These are phyloP conservation scores for Boletus rufocinnamomeus DNA, from an alignment of 768 basidiomycete genomes.

Conservation along the genomic window DNA sequence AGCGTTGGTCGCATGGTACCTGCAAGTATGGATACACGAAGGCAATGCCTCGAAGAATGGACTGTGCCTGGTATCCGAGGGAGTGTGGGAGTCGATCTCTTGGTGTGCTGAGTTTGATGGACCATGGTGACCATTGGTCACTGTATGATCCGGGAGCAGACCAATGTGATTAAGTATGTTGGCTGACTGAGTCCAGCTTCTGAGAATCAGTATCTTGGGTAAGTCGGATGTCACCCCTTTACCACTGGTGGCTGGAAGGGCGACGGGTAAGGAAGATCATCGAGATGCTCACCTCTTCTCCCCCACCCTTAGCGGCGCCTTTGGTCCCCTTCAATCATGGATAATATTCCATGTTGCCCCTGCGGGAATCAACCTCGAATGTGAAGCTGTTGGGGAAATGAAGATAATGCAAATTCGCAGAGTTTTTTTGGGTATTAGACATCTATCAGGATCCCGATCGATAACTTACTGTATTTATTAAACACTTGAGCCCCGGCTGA, in stretches of 20 bases:
- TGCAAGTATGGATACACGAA: no score
- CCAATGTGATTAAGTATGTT: not conserved
- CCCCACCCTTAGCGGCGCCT: not conserved
- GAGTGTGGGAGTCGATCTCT: not conserved
- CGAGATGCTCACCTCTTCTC: not conserved
- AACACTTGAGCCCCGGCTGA: not conserved
- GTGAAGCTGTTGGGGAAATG: not conserved
- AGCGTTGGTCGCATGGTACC: no score
- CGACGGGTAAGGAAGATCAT: not conserved
- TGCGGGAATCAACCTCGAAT: not conserved
- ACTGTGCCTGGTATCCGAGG: not conserved
- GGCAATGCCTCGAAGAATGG: not conserved
- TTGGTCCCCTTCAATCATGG: not conserved
- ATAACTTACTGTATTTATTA: not conserved
- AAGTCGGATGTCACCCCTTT: not conserved
- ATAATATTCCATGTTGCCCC: not conserved
- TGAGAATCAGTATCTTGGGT: not conserved
- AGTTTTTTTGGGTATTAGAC: conserved; percentile 1
- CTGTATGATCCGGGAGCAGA: not conserved
- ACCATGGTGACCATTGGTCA: not conserved
- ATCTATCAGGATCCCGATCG: conserved; percentile 3
- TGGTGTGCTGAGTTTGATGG: not conserved
- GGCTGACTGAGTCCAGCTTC: not conserved
- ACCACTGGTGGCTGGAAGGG: not conserved
- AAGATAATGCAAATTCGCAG: not conserved